phyloP scores from a whole-genome alignment of 495 filamentous ascomycete species.

The Corynascus novoguineensis region DNA sequence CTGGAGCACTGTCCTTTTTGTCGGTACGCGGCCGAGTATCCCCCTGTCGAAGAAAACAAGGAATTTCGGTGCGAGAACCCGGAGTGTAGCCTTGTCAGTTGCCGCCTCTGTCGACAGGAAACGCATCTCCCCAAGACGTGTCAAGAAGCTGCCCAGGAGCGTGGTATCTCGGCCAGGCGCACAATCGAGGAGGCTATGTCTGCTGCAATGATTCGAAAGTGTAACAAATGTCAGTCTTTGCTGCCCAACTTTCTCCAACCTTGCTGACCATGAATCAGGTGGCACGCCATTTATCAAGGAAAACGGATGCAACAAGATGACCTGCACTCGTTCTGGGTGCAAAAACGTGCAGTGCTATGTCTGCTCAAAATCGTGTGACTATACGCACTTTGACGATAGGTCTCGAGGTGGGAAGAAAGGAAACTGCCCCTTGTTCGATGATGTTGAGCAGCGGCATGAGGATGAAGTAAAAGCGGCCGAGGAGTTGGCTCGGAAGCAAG shows the following conservation, averaged over 20 bases:
- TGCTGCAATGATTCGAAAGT: constrained; percentile 67
- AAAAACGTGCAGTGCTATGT: constrained; percentile 63
- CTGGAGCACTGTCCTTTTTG: constrained; percentile 77
- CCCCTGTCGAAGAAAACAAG: constrained; percentile 60
- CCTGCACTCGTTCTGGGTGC: constrained; percentile 52
- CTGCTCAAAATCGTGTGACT: constrained; percentile 56
- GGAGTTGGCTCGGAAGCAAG: constrained; percentile 49
- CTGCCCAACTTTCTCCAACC: background rate
- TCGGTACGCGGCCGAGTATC: constrained; percentile 67
- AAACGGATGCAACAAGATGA: constrained; percentile 80
- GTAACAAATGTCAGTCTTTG: constrained; percentile 53
- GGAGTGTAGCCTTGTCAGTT: constrained; percentile 61
- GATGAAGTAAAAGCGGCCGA: constrained; percentile 63
- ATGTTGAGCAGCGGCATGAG: constrained; percentile 54
- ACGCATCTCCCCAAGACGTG: constrained; percentile 74
- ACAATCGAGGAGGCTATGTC: constrained; percentile 80
- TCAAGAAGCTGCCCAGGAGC: constrained; percentile 59
- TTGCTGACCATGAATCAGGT: constrained; percentile 39
- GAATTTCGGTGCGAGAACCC: constrained; percentile 69
- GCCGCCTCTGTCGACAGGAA: constrained; percentile 64
- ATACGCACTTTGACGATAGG: constrained; percentile 49
- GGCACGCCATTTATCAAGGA: constrained; percentile 64
- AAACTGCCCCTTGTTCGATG: constrained; percentile 64
- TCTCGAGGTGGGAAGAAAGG: constrained; percentile 39
- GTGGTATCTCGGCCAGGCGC: constrained; percentile 54